Base-by-base conservation (phyloP, 192 early-diverging fungal genomes). In the Backusella morwellensis region DNA sequence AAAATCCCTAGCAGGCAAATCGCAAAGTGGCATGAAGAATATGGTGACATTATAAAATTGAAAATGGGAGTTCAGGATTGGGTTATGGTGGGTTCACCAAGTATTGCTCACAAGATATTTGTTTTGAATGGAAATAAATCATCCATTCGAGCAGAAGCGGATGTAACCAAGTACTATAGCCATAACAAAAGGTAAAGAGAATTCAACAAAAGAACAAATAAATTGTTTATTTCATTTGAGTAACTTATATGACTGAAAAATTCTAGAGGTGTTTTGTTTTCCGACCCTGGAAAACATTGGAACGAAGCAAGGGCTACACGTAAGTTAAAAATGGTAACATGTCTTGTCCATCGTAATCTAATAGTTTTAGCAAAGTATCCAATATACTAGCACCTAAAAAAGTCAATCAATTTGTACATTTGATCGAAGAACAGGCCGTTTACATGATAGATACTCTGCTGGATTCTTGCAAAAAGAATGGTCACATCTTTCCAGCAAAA, bases 231-330 rank as follows among this genome's bases (percentile, higher is more conserved):
- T 29, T 29, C 5, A 12, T 12, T 40, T 7, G 47, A 19, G 17
- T 50, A 50, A n/a, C 19, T 50, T 50, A 7, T n/a, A 50, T 50
- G 19, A n/a, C 47, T 50, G 15, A 14, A 12, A 63, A 63, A 63
- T 63, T 14, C 1, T 9, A 74, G 73, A 35, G 73, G 73, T 6
- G 23, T 74, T 66, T 54, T 56, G n/a, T 74, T 74, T 74, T 54
- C 56, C 41, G 23, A 56, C 14, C 23, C 40, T 66, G 56, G 54
- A 34, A 36, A 26, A 29, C 17, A 40, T 5, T 74, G 52, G 54
- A 74, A 66, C 35, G 38, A 36, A 66, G 19, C 54, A 15, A 56
- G 73, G 44, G 35, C 35, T 40, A 38, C 73, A 74, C 23, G 73
- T 74, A 66, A 23, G 12, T 12, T 23, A 11, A 40, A 69, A 38